A percentile compares a stretch with the other conserved stretches of the same genome.
Evolutionary conservation across 192 early-diverging fungal species (phyloP).

Genomic region (Pilaira anomala): DNA sequence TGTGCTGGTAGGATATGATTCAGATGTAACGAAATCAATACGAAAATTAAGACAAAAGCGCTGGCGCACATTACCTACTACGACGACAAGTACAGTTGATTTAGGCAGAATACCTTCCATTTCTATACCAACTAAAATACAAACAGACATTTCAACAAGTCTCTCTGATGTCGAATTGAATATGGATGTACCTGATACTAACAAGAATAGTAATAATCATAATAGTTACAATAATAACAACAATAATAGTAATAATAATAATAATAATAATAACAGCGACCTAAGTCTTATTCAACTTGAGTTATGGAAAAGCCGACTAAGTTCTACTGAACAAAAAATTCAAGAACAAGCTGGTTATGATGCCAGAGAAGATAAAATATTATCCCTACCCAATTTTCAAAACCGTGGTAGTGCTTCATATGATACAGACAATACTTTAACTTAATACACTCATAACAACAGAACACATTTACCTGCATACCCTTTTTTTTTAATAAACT

Average conservation of each 20-base stretch:
- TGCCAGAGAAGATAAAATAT: not conserved
- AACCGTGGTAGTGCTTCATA: not conserved
- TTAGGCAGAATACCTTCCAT: not conserved
- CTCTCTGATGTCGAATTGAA: too few species aligned
- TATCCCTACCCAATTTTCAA: slow-evolving; percentile 9
- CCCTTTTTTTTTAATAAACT: too few species aligned
- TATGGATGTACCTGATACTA: too few species aligned
- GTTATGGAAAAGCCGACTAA: not conserved
- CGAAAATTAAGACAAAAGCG: slow-evolving; percentile 7
- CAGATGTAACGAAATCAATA: slow-evolving; percentile 22
- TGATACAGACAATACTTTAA: not conserved
- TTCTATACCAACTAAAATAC: not conserved
- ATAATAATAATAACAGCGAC: not conserved
- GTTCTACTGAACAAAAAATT: too few species aligned
- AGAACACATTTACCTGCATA: too few species aligned
- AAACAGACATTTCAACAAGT: too few species aligned
- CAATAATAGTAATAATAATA: too few species aligned
- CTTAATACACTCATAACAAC: too few species aligned
- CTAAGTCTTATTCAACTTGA: slow-evolving; percentile 1
- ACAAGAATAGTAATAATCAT: too few species aligned
- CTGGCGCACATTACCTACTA: not conserved
- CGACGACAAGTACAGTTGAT: slow-evolving; percentile 5
- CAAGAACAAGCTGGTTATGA: too few species aligned
- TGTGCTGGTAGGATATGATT: slow-evolving; percentile 30
- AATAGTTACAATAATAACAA: not conserved